These are phyloP conservation scores for Solanum hybrid DNA, from an alignment of 305 asterid genomes.

Conservation along the genomic window DNA sequence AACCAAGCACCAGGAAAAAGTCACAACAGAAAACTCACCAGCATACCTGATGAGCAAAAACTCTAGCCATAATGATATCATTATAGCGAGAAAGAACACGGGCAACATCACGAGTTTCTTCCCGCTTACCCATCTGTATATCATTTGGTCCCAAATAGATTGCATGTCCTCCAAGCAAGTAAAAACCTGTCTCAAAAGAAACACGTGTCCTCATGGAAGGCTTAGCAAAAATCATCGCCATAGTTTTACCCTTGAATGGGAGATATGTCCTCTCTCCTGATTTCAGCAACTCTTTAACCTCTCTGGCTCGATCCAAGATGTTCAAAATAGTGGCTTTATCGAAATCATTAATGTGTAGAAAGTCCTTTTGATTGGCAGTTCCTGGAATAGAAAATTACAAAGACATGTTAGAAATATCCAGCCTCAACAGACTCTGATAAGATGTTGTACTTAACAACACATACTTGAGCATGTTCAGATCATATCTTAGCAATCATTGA, in stretches of 20 bases:
- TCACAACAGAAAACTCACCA: constrained; percentile 31
- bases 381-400: constrained; percentile 33
- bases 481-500: neutral
- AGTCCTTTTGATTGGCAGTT: constrained; percentile 61
- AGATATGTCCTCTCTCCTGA: constrained; percentile 83
- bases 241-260: constrained; percentile 83
- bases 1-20: neutral
- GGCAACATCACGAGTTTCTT: constrained; percentile 96
- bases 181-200: constrained; percentile 89
- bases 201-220: constrained; percentile 99
- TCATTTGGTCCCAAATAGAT: constrained; percentile 83
- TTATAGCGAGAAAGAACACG: constrained; percentile 91
- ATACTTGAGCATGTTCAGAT: neutral
- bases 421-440: neutral
- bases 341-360: constrained; percentile 74
- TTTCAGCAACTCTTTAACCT: constrained; percentile 68
- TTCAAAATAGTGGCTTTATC: constrained; percentile 62
- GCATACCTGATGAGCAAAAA: constrained; percentile 97
- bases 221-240: constrained; percentile 96
- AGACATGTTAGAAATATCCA: neutral
- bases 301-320: constrained; percentile 73
- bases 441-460: neutral
- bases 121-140: constrained; percentile 97
- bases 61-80: constrained; percentile 97
- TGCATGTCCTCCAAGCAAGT: constrained; percentile 96